Evolutionary conservation across 306 rosid genomes (phyloP).

Genomic region (Cicer chorassanicum): DNA sequence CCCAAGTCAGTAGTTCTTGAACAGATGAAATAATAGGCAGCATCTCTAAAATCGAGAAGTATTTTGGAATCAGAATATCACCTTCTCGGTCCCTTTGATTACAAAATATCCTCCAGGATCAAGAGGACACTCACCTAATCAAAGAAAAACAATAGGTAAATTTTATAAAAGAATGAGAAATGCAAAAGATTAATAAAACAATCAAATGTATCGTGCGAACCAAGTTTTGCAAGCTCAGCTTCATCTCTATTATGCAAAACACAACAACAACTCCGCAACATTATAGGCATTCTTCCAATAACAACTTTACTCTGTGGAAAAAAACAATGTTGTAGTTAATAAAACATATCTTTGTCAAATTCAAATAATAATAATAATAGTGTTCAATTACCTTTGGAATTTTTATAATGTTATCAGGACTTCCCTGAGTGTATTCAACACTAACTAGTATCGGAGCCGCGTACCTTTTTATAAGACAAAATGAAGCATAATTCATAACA

Average conservation of each 20-base stretch:
- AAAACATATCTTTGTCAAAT: constrained; percentile 23
- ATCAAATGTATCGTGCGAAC: constrained; percentile 47
- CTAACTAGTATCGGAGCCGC: constrained; percentile 77
- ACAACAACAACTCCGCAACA: constrained; percentile 85
- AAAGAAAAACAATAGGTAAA: constrained; percentile 21
- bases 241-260: constrained; percentile 72
- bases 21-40: constrained; percentile 18
- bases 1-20: background rate
- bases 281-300: constrained; percentile 90
- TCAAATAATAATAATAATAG: background rate
- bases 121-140: constrained; percentile 89
- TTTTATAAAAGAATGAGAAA: constrained; percentile 12
- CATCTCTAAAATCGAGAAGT: constrained; percentile 26
- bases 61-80: constrained; percentile 44
- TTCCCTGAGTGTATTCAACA: constrained; percentile 69
- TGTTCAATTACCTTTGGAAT: constrained; percentile 54
- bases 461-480: constrained; percentile 58
- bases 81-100: constrained; percentile 97
- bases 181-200: background rate
- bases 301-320: constrained; percentile 50
- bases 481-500: constrained; percentile 16
- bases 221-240: constrained; percentile 84
- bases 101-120: constrained; percentile 96
- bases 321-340: constrained; percentile 22
- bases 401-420: constrained; percentile 48